Evolutionary conservation across 1,284 basidiomycete species (phyloP).

Genomic region (Cryptococcus hybrid): DNA sequence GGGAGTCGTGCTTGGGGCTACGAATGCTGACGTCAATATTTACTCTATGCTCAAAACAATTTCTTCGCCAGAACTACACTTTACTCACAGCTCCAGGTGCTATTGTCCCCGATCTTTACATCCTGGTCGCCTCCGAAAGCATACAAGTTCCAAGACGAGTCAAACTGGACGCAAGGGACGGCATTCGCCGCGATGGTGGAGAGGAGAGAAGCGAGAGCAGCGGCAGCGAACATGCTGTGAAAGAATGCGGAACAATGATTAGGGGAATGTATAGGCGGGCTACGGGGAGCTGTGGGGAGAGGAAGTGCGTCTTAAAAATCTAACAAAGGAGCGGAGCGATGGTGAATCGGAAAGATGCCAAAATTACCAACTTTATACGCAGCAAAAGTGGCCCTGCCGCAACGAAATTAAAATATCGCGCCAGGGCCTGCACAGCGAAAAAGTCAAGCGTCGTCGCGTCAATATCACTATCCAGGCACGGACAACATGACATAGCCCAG

Average conservation of each 20-base stretch:
- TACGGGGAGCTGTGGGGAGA: too few species aligned
- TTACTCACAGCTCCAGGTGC: slow-evolving; percentile 46
- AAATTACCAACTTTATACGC: background rate
- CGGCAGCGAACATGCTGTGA: slow-evolving; percentile 8
- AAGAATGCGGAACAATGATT: background rate
- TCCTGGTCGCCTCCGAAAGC: slow-evolving; percentile 49
- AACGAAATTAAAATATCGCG: too few species aligned
- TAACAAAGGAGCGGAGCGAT: background rate
- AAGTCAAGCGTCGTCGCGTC: too few species aligned
- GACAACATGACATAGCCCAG: too few species aligned
- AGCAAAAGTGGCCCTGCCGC: too few species aligned
- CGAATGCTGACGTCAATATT: background rate
- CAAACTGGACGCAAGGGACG: slow-evolving; percentile 48
- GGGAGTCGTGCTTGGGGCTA: slow-evolving; percentile 34
- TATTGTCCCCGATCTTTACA: slow-evolving; percentile 42
- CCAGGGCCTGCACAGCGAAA: too few species aligned
- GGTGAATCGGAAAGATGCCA: background rate
- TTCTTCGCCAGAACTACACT: background rate
- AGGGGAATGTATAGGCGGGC: too few species aligned
- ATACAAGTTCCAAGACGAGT: slow-evolving; percentile 46
- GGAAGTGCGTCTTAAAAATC: background rate
- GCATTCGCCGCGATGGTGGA: slow-evolving; percentile 30
- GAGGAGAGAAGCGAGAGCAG: slow-evolving; percentile 19
- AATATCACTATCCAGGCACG: too few species aligned
- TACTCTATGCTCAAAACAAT: background rate